Base-by-base conservation (phyloP, 2,329 filamentous ascomycete species). In the Hymenoscyphus albidus region DNA sequence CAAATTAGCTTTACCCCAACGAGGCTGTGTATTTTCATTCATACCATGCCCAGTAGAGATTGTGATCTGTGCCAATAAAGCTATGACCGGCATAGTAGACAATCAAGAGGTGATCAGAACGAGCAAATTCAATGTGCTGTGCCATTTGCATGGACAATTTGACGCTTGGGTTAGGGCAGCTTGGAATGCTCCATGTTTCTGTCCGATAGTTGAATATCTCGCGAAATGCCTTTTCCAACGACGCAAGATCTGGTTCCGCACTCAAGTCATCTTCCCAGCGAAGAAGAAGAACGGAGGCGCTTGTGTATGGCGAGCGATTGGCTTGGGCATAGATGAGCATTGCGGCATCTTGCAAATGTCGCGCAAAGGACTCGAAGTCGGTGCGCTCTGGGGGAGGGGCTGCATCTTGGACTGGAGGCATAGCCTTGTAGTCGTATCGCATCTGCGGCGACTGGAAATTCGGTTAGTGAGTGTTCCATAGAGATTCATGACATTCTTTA, bases 31-130 rank as follows among this genome's bases (percentile, higher is more conserved):
- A 65, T 66, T 14, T 59, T 58, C 18, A 54, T 66, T 81, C 85
- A 79, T 80, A 89, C 86, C 84, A 85, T 64, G 86, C 85, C 86
- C 86, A 89, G 74, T 87, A 88, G 32, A 88, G 77, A 74, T 88
- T 84, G 70, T 82, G 82, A 73, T 88, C 84, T 12, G 79, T 70
- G n/a, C 82, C 82, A 48, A 84, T 77, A 70, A 82, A 87, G 68
- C 85, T 84, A 71, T 87, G 79, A 38, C 86, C 86, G 68, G 83
- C 83, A 73, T 89, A 89, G 74, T 88, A 88, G 67, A 89, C 81
- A 66, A 89, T 85, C 67, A 88, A 76, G 27, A 89, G 79, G 70
- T 88, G 85, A 68, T 87, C 83, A 39, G 82, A 79, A 44, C 79
- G 77, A 35, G 84, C 82, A 59, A 83, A 79, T 69, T 88, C 84